A percentile compares a stretch with the other conserved stretches of the same genome.
Conservation (phyloP, 2,329 filamentous ascomycete genomes). For the Penicillium sp. region DNA sequence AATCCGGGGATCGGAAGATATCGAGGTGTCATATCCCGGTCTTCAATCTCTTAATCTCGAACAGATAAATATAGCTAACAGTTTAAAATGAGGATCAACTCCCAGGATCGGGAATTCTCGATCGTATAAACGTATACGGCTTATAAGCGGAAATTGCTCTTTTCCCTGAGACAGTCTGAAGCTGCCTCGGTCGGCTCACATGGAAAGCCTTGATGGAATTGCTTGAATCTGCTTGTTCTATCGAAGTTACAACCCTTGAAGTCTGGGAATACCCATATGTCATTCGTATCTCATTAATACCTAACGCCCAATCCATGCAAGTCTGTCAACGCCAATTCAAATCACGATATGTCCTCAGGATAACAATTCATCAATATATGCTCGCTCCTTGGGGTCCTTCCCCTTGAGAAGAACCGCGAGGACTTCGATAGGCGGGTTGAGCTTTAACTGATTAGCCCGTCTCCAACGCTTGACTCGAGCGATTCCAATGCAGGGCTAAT, state of each 20-base stretch:
- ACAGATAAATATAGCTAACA: not conserved
- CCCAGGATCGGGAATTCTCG: not conserved
- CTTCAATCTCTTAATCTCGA: not conserved
- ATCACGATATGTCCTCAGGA: constrained; percentile 21
- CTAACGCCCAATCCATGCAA: constrained; percentile 11
- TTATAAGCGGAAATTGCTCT: not conserved
- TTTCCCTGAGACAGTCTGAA: not conserved
- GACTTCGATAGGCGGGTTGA: constrained; percentile 88
- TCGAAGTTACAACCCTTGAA: not conserved
- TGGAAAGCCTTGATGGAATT: not conserved
- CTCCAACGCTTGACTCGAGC: constrained; percentile 80
- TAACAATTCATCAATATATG: constrained; percentile 56
- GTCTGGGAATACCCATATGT: not conserved
- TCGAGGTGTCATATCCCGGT: not conserved
- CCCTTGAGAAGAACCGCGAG: constrained; percentile 76
- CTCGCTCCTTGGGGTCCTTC: constrained; percentile 54
- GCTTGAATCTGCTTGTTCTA: not conserved
- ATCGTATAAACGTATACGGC: not conserved
- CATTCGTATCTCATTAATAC: constrained; percentile 3
- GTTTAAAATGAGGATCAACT: not conserved
- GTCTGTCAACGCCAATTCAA: not conserved
- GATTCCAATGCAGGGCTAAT: constrained; percentile 83
- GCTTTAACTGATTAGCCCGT: constrained; percentile 73
- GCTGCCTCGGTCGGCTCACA: not conserved
- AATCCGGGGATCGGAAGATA: not conserved